These are phyloP conservation scores for Grigorovia jiainica DNA, from an alignment of 805 yeast genomes.

Conservation along the genomic window DNA sequence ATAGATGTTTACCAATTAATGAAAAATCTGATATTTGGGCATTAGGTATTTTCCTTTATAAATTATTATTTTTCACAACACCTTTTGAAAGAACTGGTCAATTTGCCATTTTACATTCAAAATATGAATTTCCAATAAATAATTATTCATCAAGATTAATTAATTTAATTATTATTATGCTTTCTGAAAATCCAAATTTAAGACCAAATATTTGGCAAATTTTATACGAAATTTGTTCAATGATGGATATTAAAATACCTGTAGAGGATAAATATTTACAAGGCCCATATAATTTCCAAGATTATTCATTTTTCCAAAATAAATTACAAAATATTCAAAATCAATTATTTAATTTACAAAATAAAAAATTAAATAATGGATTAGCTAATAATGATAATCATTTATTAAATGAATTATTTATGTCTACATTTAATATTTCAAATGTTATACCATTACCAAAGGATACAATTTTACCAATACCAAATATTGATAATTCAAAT, in stretches of 20 bases:
- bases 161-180: constrained; percentile 66
- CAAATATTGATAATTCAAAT: not conserved
- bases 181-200: constrained; percentile 71
- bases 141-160: constrained; percentile 62
- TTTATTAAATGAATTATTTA: constrained; percentile 19
- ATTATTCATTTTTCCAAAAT: constrained; percentile 43
- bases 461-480: not conserved
- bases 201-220: constrained; percentile 89
- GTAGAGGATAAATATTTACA: constrained; percentile 29
- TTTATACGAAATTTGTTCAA: constrained; percentile 50
- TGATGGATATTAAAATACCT: constrained; percentile 41
- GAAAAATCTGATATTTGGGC: constrained; percentile 98
- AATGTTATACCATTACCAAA: constrained; percentile 18
- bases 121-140: constrained; percentile 73
- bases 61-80: constrained; percentile 85
- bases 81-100: constrained; percentile 86
- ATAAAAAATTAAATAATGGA: constrained; percentile 12
- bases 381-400: constrained; percentile 10
- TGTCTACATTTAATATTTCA: constrained; percentile 23
- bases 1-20: constrained; percentile 75
- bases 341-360: constrained; percentile 22
- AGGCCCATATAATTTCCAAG: constrained; percentile 50
- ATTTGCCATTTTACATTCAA: constrained; percentile 78
- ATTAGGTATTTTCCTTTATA: constrained; percentile 81
- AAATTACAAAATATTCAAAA: constrained; percentile 24